Evolutionary conservation across 2,329 filamentous ascomycete species (phyloP), one percentile per base, ranked within the genome.

Genomic region (Rachicladosporium sp.): DNA sequence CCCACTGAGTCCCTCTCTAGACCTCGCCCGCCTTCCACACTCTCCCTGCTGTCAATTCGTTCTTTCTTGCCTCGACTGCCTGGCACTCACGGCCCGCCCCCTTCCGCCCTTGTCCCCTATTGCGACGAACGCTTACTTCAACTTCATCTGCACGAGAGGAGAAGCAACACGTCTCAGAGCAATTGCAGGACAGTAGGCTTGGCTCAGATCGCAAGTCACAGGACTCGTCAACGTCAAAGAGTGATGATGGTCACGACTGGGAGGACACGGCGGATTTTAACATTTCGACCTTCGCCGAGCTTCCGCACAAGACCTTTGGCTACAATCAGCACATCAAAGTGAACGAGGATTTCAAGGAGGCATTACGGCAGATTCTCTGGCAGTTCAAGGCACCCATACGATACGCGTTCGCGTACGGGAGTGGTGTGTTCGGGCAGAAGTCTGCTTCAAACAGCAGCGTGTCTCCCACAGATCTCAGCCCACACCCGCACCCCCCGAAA

Each of bases 331-430:
- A 96, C 63, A 93, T 96, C 70, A 72, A 86, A 44, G 93, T 96
- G 56, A 93, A 96, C 57, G 79, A 86, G 56, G 88, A 96, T 59
- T 91, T 96, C 62, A 95, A 94, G 56, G 83, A 95, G 61, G 81
- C 81, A 9, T 64, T 98, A 53, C 78, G 88, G 39, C 77, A 87
- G 52, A 83, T 96, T 47, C 68, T 95, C 13, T 91, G 87, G 75
- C 77, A 93, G 54, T 96, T 98, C 62, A 74, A 80, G 37, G 89
- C 91, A 1, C 89, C 91, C 0, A 93, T 98, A 49, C 78, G 88
- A 41, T 96, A 96, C 66, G 89, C 88, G 10, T 94, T 98, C 60
- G 91, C 91, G 2, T 98, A 98, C 57, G 91, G 91, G 13, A 96
- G 89, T 4, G 91, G 91, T 3, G 91, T 98, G 7, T 98, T 98